A percentile compares a stretch with the other conserved stretches of the same genome.
phyloP scores from a whole-genome alignment of 2,329 filamentous ascomycete genomes.

The Aspergillus spinulosporus region DNA sequence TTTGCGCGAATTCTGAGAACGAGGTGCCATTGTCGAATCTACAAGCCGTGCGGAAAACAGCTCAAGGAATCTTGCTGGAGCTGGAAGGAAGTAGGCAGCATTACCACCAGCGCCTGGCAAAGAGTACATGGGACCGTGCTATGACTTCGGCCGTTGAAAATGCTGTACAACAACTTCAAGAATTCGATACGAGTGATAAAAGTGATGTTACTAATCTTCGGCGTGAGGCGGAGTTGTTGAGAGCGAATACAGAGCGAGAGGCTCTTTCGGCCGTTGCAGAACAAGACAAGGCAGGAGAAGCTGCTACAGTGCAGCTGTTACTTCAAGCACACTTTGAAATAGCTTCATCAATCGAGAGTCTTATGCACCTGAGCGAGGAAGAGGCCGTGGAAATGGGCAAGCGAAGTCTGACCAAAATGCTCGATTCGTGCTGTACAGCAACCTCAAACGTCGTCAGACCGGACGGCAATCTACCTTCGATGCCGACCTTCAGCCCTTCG shows the following conservation, averaged over 20 bases:
- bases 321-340: slow-evolving; percentile 91
- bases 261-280: slow-evolving; percentile 75
- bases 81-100: slow-evolving; percentile 88
- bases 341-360: slow-evolving; percentile 76
- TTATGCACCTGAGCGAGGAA: slow-evolving; percentile 77
- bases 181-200: slow-evolving; percentile 65
- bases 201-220: slow-evolving; percentile 70
- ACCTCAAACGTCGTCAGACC: slow-evolving; percentile 86
- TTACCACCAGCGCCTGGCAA: slow-evolving; percentile 79
- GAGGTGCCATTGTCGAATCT: slow-evolving; percentile 68
- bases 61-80: slow-evolving; percentile 83
- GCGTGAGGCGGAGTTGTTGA: slow-evolving; percentile 83
- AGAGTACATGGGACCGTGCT: slow-evolving; percentile 80
- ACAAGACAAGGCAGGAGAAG: slow-evolving; percentile 78
- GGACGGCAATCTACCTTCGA: slow-evolving; percentile 63
- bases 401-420: slow-evolving; percentile 71
- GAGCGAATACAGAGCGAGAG: slow-evolving; percentile 78
- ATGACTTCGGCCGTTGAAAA: slow-evolving; percentile 87
- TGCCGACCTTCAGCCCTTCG: slow-evolving; percentile 66
- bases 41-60: slow-evolving; percentile 77
- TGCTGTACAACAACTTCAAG: slow-evolving; percentile 73
- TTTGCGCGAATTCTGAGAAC: slow-evolving; percentile 71
- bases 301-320: slow-evolving; percentile 75
- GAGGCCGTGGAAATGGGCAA: slow-evolving; percentile 81
- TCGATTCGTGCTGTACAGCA: slow-evolving; percentile 72